Percentiles rank a stretch among this genome's conserved stretches.
phyloP scores from a whole-genome alignment of 805 yeast species.

The Wickerhamomyces xylosicus region DNA sequence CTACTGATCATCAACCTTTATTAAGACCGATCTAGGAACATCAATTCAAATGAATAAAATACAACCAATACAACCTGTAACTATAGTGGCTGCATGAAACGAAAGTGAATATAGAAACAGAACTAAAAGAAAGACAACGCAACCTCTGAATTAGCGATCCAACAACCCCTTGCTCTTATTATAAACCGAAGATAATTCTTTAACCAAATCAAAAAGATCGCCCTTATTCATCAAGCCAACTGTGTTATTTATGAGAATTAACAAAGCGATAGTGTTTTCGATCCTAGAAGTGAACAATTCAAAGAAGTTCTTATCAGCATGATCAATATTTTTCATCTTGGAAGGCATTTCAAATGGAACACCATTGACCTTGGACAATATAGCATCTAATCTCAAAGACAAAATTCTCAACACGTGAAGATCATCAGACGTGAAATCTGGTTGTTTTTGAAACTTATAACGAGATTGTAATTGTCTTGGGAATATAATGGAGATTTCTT shows the following conservation, averaged over 20 bases:
- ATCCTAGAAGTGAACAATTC: conserved; percentile 62
- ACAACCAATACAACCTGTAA: no score
- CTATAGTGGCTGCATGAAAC: no score
- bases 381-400: conserved; percentile 46
- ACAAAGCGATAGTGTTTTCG: conserved; percentile 43
- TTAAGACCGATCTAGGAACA: no score
- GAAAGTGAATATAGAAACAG: no score
- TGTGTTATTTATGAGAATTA: conserved; percentile 31
- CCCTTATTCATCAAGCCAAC: conserved; percentile 14
- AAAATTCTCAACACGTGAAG: conserved; percentile 43
- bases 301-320: conserved; percentile 35
- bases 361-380: conserved; percentile 41
- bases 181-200: no score
- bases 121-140: no score
- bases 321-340: conserved; percentile 29
- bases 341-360: conserved; percentile 20
- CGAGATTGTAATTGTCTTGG: conserved; percentile 59
- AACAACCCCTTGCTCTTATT: no score
- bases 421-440: conserved; percentile 27
- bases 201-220: conserved; percentile 14
- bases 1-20: no score
- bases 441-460: conserved; percentile 30
- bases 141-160: no score
- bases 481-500: conserved; percentile 67
- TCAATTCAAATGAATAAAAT: no score